Percentiles rank a stretch among this genome's conserved stretches.
Evolutionary conservation across 306 rosid genomes (phyloP).

Genomic region (Lotus japonicus): DNA sequence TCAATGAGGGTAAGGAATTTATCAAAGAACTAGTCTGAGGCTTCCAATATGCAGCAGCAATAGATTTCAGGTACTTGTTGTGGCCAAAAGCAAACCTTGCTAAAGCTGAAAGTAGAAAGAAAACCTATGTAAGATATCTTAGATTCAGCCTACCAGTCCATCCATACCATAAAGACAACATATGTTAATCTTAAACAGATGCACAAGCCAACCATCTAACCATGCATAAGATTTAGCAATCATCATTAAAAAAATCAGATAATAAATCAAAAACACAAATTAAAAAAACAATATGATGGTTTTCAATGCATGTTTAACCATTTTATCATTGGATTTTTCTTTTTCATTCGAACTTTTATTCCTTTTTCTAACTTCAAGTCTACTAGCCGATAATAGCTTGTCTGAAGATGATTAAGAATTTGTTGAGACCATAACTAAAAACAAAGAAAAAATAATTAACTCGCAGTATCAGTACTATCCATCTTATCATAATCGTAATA

Average conservation of each 20-base stretch:
- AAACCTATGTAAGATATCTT: not conserved
- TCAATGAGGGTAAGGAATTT: conserved; percentile 74
- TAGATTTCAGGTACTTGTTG: conserved; percentile 82
- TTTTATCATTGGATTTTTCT: not conserved
- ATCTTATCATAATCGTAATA: not conserved
- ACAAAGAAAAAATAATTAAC: not conserved
- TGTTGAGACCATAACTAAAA: not conserved
- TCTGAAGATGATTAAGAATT: not conserved
- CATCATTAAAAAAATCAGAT: not conserved
- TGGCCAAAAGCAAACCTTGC: conserved; percentile 97
- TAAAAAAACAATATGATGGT: not conserved
- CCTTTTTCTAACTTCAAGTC: not conserved
- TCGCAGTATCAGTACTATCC: not conserved
- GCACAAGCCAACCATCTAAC: not conserved
- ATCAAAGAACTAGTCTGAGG: conserved; percentile 77
- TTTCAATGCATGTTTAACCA: not conserved
- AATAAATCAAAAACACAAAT: not conserved
- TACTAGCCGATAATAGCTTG: not conserved
- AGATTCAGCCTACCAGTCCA: not conserved
- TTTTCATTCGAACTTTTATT: not conserved
- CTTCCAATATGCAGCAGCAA: conserved; percentile 92
- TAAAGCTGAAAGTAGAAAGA: conserved; percentile 46
- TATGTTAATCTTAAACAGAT: not conserved
- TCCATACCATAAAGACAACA: not conserved
- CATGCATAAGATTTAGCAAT: not conserved